Conservation (phyloP, 140 eudicot genomes). For the Cichorium intybus region DNA sequence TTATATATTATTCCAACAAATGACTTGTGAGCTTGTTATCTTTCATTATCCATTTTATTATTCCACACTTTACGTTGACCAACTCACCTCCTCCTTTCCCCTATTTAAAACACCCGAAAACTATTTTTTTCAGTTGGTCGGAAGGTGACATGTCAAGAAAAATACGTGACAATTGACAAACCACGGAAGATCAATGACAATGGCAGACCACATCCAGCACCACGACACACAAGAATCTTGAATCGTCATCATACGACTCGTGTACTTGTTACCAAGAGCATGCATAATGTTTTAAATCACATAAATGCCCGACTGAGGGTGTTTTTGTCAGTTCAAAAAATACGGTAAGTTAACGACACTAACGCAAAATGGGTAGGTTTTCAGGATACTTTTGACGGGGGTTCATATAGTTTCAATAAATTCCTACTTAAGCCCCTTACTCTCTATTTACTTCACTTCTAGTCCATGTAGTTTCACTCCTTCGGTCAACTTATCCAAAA, state of each 20-base stretch:
- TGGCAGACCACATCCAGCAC: conserved; percentile 10
- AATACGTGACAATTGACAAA: conserved; percentile 21
- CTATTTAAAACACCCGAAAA: conserved; percentile 25
- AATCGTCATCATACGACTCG: conserved; percentile 15
- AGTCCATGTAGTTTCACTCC: neutral
- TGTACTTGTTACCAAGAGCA: conserved; percentile 4
- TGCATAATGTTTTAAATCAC: conserved; percentile 1
- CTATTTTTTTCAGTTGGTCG: conserved; percentile 35
- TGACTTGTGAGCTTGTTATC: conserved; percentile 35
- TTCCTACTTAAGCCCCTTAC: neutral
- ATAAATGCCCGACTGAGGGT: conserved; percentile 16
- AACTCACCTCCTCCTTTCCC: conserved; percentile 9
- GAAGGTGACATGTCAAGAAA: conserved; percentile 13
- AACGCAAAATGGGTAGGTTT: too few relatives aligned
- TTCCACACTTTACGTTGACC: conserved; percentile 28
- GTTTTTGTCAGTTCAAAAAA: too few relatives aligned
- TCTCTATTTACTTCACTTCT: neutral
- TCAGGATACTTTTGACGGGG: conserved; percentile 7
- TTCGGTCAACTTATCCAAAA: neutral
- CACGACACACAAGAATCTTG: conserved; percentile 31
- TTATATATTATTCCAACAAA: too few relatives aligned
- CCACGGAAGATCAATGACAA: conserved; percentile 18
- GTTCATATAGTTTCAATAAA: neutral
- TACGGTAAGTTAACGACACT: too few relatives aligned
- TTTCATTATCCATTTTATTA: conserved; percentile 16